These are phyloP conservation scores for Candida morakotiae DNA, from an alignment of 805 yeast species.

Conservation along the genomic window DNA sequence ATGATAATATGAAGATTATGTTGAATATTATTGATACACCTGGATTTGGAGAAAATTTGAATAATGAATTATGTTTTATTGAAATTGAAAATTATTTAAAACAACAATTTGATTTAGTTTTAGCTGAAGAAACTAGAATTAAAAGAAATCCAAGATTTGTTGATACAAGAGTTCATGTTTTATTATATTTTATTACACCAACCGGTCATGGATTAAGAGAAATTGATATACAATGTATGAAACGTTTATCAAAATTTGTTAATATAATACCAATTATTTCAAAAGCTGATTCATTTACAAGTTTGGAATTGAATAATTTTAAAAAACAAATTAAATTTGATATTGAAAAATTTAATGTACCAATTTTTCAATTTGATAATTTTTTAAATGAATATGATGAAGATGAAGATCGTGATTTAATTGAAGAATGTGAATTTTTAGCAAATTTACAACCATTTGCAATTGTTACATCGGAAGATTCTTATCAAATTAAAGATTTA, in stretches of 20 bases:
- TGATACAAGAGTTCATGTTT: conserved; percentile 78
- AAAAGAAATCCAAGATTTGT: conserved; percentile 70
- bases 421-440: conserved; percentile 63
- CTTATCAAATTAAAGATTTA: conserved; percentile 54
- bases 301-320: conserved; percentile 21
- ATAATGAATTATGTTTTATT: conserved; percentile 61
- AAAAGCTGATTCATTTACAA: conserved; percentile 31
- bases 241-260: conserved; percentile 26
- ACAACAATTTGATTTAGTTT: conserved; percentile 72
- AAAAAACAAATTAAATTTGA: conserved; percentile 54
- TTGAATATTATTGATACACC: conserved; percentile 67
- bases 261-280: conserved; percentile 38
- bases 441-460: conserved; percentile 74
- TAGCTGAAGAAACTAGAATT: conserved; percentile 84
- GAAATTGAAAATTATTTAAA: conserved; percentile 66
- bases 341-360: conserved; percentile 65
- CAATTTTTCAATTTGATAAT: conserved; percentile 69
- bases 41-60: conserved; percentile 74
- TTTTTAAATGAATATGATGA: conserved; percentile 51
- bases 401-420: conserved; percentile 71
- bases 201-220: conserved; percentile 47
- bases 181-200: conserved; percentile 79
- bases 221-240: conserved; percentile 34
- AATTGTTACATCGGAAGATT: conserved; percentile 60
- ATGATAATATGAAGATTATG: conserved; percentile 50